phyloP scores from a whole-genome alignment of 2,329 filamentous ascomycete genomes.

The Trichophyton verrucosum region DNA sequence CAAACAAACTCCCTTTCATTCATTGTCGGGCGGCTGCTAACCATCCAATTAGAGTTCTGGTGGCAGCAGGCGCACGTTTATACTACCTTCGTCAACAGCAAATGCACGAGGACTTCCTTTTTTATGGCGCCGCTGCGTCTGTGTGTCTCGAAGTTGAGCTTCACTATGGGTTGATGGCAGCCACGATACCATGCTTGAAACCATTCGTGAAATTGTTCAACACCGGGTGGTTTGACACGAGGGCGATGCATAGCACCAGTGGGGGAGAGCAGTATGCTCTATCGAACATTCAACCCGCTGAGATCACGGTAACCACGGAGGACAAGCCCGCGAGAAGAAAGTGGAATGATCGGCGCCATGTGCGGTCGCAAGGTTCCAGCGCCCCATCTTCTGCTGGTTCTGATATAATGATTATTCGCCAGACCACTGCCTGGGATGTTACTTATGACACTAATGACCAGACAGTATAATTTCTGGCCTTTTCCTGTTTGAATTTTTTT shows the following conservation, averaged over 20 bases:
- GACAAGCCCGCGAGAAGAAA: not conserved
- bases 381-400: slow-evolving; percentile 10
- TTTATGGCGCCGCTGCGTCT: slow-evolving; percentile 11
- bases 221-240: slow-evolving; percentile 11
- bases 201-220: slow-evolving; percentile 15
- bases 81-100: slow-evolving; percentile 11
- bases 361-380: not conserved
- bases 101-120: slow-evolving; percentile 7
- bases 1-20: not conserved
- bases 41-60: slow-evolving; percentile 8
- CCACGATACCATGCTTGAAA: slow-evolving; percentile 14
- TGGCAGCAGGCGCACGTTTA: slow-evolving; percentile 7
- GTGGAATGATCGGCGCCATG: not conserved
- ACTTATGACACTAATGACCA: slow-evolving; percentile 6
- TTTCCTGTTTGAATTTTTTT: not conserved
- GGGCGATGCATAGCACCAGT: slow-evolving; percentile 4
- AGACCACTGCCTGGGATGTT: slow-evolving; percentile 12
- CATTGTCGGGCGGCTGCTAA: not conserved
- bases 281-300: slow-evolving; percentile 7
- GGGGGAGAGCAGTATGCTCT: slow-evolving; percentile 9
- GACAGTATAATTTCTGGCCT: not conserved
- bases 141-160: slow-evolving; percentile 11
- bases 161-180: slow-evolving; percentile 13
- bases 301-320: not conserved
- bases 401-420: slow-evolving; percentile 12